Evolutionary conservation across 2,329 filamentous ascomycete genomes (phyloP), one percentile per base, ranked within the genome.

Genomic region (Rhynchosporium graminicola): DNA sequence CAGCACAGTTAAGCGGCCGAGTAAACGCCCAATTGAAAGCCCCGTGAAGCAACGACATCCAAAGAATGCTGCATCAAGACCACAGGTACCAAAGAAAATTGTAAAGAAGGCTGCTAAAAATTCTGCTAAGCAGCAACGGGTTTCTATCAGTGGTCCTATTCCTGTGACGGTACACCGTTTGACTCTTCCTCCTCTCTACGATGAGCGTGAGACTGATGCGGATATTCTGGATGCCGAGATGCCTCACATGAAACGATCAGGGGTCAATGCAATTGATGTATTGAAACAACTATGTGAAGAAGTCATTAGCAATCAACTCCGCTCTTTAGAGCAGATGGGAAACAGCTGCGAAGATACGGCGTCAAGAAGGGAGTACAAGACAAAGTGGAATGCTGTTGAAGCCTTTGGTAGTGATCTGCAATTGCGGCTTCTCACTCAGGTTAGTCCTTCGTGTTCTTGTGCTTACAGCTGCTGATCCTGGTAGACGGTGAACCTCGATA

Each of bases 221-320:
- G 78, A 84, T 50, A 77, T 81, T 0, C 75, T 84, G 3, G 79
- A 79, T 50, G 71, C 76, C 1, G 80, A 83, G 4, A 83, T 87
- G 1, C 82, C 84, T 0, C 84, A 82, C 64, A 76, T 79, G 0
- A 82, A 80, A 52, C 68, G 67, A 79, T 80, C 77, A 28, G 83
- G 83, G 51, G 85, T 87, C 67, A 89, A 85, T 54, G 79, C 83
- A 0, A 77, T 88, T 2, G 86, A 89, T 67, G 85, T 88, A 1
- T 77, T 89, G 43, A 78, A 81, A 5, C 82, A 87, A 65, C 78
- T 87, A 13, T 88, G 83, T 70, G 80, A 85, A 40, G 85, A 88
- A 69, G 79, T 87, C 38, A 77, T 87, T 26, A 78, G 78, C n/a
- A 75, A 78, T 2, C 81, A 78, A 13, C 71, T 87, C 38, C 75